Conservation (phyloP, 768 basidiomycete genomes). For the Kwoniella heveanensis region DNA sequence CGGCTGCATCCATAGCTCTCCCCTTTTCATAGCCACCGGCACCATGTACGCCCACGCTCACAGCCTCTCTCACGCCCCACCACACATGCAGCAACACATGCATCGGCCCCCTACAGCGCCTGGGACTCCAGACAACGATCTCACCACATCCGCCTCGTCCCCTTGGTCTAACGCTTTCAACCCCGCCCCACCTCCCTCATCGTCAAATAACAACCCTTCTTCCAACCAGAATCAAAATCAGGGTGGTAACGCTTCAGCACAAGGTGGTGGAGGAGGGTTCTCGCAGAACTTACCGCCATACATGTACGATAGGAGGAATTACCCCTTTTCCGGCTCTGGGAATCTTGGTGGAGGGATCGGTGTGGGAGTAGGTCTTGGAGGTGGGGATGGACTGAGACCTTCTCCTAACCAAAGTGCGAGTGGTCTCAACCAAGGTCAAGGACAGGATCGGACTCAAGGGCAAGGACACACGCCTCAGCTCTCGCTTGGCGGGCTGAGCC, state of each 20-base stretch:
- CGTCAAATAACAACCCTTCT: not conserved
- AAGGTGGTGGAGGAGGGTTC: slow-evolving; percentile 6
- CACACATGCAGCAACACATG: slow-evolving; percentile 11
- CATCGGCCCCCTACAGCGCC: slow-evolving; percentile 34
- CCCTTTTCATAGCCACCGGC: not conserved
- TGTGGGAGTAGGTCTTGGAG: not conserved
- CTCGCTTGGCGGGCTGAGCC: not conserved
- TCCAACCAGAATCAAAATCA: not conserved
- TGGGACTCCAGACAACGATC: slow-evolving; percentile 27
- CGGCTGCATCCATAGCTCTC: too few species aligned
- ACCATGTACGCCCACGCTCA: slow-evolving; percentile 16
- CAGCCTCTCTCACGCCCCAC: slow-evolving; percentile 12
- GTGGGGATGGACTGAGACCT: slow-evolving; percentile 7
- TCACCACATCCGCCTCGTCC: slow-evolving; percentile 5
- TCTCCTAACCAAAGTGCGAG: not conserved
- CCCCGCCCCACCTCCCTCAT: too few species aligned
- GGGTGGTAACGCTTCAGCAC: not conserved
- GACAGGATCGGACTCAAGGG: slow-evolving; percentile 6
- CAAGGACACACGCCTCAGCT: slow-evolving; percentile 26
- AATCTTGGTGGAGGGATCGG: not conserved
- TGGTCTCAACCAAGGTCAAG: slow-evolving; percentile 8
- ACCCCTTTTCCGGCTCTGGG: slow-evolving; percentile 8
- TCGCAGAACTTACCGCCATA: not conserved
- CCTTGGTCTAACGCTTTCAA: slow-evolving; percentile 2
- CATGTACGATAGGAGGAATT: not conserved